Evolutionary conservation across 768 basidiomycete genomes (phyloP), one percentile per base, ranked within the genome.

Genomic region (Rickenella mellea): DNA sequence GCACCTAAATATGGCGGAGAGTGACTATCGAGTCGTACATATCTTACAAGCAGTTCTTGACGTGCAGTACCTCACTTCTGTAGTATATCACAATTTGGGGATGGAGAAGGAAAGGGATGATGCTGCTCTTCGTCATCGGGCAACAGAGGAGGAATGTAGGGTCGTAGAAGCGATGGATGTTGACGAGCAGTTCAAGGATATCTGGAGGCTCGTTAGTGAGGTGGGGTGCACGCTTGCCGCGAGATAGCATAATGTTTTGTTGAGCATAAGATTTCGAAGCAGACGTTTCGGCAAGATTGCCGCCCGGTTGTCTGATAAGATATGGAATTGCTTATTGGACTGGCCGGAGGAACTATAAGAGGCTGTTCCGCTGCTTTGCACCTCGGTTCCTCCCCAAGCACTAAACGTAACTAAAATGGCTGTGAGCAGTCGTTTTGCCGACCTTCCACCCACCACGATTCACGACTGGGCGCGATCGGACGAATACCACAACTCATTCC

Each of bases 31-130:
- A 29, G 57, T 54, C 4, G 56, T 91, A 28, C 68, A 80, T 48
- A 76, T 86, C 56, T 65, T 71, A 45, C 60, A 66, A 33, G 73
- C 81, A 3, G 55, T 74, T 26, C 68, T 72, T 51, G 83, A 86
- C 53, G 80, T 83, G 15, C 80, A 83, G 47, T 88, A 83, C 62
- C 58, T 83, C 40, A 59, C 81, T 24, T 75, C 83, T 7, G 71
- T 84, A 28, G 66, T 85, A 22, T 81, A 79, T 55, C 74, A 90
- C 60, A 88, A 82, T 48, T 62, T 87, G 26, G 75, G 69, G 3
- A 66, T 74, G 64, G 54, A 56, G 26, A 49, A 49, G 20, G 71
- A 82, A 45, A 65, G 87, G 27, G 75, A 85, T 39, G 70, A 64
- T 3, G 68, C 66, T 0, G 70, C 76, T 4, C 56, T 58, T 45